phyloP scores from a whole-genome alignment of 805 yeast species.

The Lachancea nothofagi region DNA sequence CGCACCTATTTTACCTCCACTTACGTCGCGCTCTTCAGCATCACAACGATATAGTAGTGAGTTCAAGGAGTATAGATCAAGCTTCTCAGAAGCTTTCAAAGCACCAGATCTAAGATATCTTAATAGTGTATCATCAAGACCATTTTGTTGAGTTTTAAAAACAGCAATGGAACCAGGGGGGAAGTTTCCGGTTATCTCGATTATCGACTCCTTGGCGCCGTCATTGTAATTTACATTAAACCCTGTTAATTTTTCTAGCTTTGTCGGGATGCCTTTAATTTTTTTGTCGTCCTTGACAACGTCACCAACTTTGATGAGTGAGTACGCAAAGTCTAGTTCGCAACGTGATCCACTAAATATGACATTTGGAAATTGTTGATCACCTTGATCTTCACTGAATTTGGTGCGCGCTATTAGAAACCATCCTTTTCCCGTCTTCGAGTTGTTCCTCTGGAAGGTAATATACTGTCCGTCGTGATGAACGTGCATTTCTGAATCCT shows the following conservation, averaged over 20 bases:
- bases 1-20: constrained; percentile 65
- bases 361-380: constrained; percentile 54
- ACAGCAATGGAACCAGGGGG: constrained; percentile 91
- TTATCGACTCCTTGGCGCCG: constrained; percentile 41
- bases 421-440: constrained; percentile 82
- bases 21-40: constrained; percentile 79
- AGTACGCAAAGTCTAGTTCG: constrained; percentile 51
- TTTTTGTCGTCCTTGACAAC: constrained; percentile 33
- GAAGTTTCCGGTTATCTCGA: constrained; percentile 57
- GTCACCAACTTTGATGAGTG: constrained; percentile 50
- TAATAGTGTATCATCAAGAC: constrained; percentile 62
- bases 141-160: constrained; percentile 61
- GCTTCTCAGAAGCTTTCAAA: constrained; percentile 56
- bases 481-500: constrained; percentile 85
- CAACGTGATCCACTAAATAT: constrained; percentile 56
- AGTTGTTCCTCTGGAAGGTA: constrained; percentile 81
- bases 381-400: constrained; percentile 43
- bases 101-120: constrained; percentile 70
- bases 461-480: constrained; percentile 92
- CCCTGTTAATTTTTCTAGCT: constrained; percentile 46
- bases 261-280: constrained; percentile 62
- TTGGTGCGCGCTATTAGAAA: constrained; percentile 83
- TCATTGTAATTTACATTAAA: constrained; percentile 45
- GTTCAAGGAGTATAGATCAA: constrained; percentile 67
- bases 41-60: constrained; percentile 72